A percentile compares a stretch with the other conserved stretches of the same genome.
Conservation (phyloP, 768 basidiomycete genomes). For the Hygrophoropsis aurantiaca region DNA sequence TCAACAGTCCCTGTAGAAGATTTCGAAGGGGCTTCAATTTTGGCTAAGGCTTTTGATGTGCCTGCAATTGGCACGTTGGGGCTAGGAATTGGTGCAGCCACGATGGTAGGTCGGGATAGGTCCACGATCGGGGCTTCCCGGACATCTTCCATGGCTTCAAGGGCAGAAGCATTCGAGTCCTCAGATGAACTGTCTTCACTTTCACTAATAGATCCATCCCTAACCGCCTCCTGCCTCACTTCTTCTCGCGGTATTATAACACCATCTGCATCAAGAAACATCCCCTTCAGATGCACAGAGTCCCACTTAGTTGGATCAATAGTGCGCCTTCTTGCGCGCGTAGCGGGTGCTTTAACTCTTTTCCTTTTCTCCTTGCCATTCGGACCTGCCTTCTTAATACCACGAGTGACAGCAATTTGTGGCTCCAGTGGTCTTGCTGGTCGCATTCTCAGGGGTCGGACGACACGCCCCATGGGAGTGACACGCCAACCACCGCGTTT, state of each 20-base stretch:
- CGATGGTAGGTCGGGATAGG: no score
- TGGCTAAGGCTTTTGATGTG: no score
- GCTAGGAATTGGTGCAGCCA: no score
- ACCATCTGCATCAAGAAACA: slow-evolving; percentile 52
- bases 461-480: slow-evolving; percentile 62
- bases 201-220: background rate
- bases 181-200: background rate
- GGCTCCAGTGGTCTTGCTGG: slow-evolving; percentile 58
- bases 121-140: no score
- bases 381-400: slow-evolving; percentile 10
- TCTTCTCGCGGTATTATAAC: no score
- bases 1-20: slow-evolving; percentile 16
- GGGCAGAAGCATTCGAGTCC: background rate
- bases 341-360: slow-evolving; percentile 48
- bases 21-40: no score
- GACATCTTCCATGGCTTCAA: no score
- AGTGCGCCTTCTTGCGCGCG: slow-evolving; percentile 56
- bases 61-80: no score
- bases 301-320: slow-evolving; percentile 78
- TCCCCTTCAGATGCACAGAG: slow-evolving; percentile 67
- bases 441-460: slow-evolving; percentile 69
- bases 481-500: slow-evolving; percentile 65
- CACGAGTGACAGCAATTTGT: slow-evolving; percentile 8
- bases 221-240: no score
- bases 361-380: slow-evolving; percentile 34